phyloP scores from a whole-genome alignment of 139 green algal genomes.

The Chara braunii region DNA sequence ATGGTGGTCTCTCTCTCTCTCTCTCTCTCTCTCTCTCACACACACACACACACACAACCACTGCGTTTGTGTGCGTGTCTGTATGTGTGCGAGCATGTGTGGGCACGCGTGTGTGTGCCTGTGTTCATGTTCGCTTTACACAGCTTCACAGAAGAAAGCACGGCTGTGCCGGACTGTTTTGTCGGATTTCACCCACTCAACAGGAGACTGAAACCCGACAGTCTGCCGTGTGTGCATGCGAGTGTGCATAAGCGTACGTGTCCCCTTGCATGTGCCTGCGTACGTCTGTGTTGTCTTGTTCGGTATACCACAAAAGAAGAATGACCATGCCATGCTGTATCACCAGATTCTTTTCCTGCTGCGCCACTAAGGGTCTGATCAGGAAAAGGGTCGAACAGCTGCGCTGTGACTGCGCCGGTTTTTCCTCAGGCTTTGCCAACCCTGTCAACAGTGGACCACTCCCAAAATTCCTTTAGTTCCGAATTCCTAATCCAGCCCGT shows the following conservation, averaged over 20 bases:
- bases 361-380: no score
- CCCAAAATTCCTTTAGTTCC: no score
- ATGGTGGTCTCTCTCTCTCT: no score
- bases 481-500: no score
- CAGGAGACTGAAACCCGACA: not conserved
- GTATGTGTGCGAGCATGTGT: not conserved
- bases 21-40: no score
- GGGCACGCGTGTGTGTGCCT: not conserved
- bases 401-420: no score
- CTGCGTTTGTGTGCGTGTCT: not conserved
- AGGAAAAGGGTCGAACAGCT: no score
- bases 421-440: no score
- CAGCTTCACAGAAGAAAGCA: not conserved
- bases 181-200: not conserved
- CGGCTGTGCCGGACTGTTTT: not conserved
- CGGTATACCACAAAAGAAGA: not conserved
- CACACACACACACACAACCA: no score
- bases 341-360: no score
- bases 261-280: not conserved
- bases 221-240: not conserved
- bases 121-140: not conserved
- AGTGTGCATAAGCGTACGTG: not conserved
- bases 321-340: no score
- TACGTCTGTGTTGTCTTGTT: not conserved
- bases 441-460: no score